phyloP scores from a whole-genome alignment of 176 grass and related monocot species.

The Juncus inflexus region DNA sequence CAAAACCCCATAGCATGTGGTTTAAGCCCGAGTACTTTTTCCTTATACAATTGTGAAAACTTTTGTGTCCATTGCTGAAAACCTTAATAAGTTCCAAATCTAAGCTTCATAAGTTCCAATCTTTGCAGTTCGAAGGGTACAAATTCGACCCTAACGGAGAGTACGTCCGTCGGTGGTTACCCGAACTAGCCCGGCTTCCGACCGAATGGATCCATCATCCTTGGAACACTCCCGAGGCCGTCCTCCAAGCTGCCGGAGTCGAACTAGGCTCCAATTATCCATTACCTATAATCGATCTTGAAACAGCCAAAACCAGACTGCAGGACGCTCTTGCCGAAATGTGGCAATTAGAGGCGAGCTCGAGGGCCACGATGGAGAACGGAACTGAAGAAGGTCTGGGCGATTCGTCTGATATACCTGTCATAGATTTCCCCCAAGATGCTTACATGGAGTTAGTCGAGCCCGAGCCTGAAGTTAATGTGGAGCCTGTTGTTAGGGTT shows the following conservation, averaged over 20 bases:
- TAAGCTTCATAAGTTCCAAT: conserved; percentile 4
- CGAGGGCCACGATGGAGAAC: conserved; percentile 61
- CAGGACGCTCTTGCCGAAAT: conserved; percentile 81
- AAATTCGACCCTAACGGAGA: conserved; percentile 86
- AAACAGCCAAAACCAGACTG: conserved; percentile 68
- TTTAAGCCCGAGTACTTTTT: background rate
- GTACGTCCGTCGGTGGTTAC: conserved; percentile 90
- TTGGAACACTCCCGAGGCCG: conserved; percentile 72
- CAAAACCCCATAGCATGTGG: background rate
- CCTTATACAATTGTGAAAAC: too few relatives aligned
- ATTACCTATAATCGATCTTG: conserved; percentile 69
- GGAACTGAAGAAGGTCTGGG: conserved; percentile 93
- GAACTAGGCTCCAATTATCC: conserved; percentile 97
- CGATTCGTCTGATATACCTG: conserved; percentile 68
- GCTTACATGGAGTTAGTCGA: conserved; percentile 57
- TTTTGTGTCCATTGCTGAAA: conserved; percentile 2
- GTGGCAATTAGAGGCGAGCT: conserved; percentile 89
- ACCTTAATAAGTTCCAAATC: background rate
- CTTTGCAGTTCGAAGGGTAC: conserved; percentile 82
- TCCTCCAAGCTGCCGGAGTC: conserved; percentile 85
- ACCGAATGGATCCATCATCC: conserved; percentile 99
- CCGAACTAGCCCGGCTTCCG: conserved; percentile 83
- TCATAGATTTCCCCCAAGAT: conserved; percentile 58
- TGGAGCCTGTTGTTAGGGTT: conserved; percentile 24
- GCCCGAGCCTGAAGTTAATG: conserved; percentile 25